Conservation (phyloP, 176 grass and related monocot genomes). For the Musa acuminata region DNA sequence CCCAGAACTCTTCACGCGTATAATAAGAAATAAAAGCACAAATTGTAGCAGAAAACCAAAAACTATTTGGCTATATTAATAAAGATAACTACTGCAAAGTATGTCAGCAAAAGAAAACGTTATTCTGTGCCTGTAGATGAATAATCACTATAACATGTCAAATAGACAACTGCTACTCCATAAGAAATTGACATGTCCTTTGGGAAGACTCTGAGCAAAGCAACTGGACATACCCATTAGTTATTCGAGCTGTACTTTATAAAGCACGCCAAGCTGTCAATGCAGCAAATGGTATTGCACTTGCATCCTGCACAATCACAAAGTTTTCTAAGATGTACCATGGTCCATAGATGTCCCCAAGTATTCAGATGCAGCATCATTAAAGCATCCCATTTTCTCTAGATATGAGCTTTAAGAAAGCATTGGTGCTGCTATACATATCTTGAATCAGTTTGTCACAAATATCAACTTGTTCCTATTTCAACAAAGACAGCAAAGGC, state of each 20-base stretch:
- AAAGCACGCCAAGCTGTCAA: constrained; percentile 97
- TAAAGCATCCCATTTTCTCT: too few species aligned
- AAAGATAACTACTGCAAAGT: background rate
- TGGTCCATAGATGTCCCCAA: background rate
- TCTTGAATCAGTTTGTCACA: too few species aligned
- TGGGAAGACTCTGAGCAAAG: background rate
- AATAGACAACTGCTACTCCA: background rate
- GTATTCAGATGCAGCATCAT: background rate
- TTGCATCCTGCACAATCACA: constrained; percentile 56
- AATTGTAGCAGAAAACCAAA: background rate
- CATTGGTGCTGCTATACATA: too few species aligned
- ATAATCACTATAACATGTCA: background rate
- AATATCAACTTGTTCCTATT: too few species aligned
- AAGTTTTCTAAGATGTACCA: background rate
- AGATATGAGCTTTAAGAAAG: too few species aligned
- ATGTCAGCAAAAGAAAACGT: background rate
- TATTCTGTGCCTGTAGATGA: background rate
- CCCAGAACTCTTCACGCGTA: background rate
- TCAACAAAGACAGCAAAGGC: background rate
- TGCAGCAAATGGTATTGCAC: constrained; percentile 91
- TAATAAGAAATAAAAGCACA: background rate
- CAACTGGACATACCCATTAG: constrained; percentile 52
- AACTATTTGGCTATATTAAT: background rate
- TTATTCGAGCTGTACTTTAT: constrained; percentile 69
- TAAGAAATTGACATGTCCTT: background rate